These are phyloP conservation scores for Wickerhamomyces bisporus DNA, from an alignment of 805 yeast genomes.

Conservation along the genomic window DNA sequence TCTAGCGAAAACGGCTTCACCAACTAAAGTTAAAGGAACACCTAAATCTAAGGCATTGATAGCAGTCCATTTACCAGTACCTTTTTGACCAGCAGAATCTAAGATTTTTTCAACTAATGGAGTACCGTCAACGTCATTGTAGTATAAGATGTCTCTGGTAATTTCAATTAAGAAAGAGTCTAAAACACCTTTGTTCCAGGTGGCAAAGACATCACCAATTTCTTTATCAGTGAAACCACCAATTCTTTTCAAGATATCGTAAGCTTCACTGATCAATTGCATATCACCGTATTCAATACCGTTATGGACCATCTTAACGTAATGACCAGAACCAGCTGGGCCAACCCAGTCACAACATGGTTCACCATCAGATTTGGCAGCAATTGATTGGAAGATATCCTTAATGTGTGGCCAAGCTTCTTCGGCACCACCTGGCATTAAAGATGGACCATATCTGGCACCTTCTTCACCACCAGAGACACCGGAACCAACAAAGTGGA, in stretches of 20 bases:
- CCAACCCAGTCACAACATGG: conserved; percentile 99
- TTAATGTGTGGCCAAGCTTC: conserved; percentile 99
- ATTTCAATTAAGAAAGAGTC: conserved; percentile 97
- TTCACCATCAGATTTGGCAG: conserved; percentile 97
- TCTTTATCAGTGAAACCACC: conserved; percentile 88
- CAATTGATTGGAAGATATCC: conserved; percentile 90
- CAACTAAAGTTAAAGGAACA: conserved; percentile 96
- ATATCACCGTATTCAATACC: conserved; percentile 99
- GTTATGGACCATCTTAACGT: conserved; percentile 99
- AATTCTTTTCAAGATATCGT: conserved; percentile 90
- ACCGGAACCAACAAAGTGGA: conserved; percentile 96
- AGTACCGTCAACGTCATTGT: conserved; percentile 82
- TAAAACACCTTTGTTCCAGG: conserved; percentile 96
- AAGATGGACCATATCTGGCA: conserved; percentile 98
- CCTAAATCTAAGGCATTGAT: conserved; percentile 96
- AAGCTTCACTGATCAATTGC: conserved; percentile 98
- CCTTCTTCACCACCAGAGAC: conserved; percentile 99
- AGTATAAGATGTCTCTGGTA: conserved; percentile 90
- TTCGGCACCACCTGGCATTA: conserved; percentile 98
- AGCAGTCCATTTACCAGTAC: conserved; percentile 99
- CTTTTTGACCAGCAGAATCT: conserved; percentile 98
- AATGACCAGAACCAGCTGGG: conserved; percentile 98
- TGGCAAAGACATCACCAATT: conserved; percentile 85
- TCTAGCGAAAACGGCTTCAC: conserved; percentile 98
- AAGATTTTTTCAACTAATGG: conserved; percentile 95